These are phyloP conservation scores for Dictyostelium purpureum DNA, from an alignment of 78 protist genomes.

Conservation along the genomic window DNA sequence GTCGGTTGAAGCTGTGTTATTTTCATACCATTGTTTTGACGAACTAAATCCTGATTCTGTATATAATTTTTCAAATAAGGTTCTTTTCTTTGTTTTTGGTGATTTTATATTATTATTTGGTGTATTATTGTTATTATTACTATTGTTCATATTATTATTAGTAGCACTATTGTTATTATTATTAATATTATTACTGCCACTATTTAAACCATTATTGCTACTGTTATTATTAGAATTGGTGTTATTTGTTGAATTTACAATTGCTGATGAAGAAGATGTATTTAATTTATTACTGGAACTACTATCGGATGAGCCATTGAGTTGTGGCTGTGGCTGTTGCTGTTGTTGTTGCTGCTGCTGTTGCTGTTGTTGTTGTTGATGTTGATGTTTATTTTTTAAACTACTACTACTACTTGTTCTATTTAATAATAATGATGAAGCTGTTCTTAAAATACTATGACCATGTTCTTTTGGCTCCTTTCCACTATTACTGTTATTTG, in stretches of 20 bases:
- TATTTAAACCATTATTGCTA: background rate
- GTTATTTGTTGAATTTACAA: background rate
- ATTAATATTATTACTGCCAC: no score
- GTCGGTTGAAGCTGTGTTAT: conserved; percentile 17
- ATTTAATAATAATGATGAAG: conserved; percentile 1
- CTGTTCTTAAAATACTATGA: conserved; percentile 5
- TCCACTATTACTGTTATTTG: background rate
- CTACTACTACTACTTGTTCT: conserved; percentile 9
- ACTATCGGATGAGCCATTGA: background rate
- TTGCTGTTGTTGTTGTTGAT: background rate
- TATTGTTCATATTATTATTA: background rate
- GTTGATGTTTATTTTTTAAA: background rate
- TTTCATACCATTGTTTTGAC: conserved; percentile 55
- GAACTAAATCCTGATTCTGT: conserved; percentile 59
- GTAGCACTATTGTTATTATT: background rate
- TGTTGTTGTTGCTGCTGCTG: background rate
- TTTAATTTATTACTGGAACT: no score
- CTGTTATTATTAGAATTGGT: background rate
- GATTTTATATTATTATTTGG: background rate
- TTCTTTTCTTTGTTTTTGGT: conserved; percentile 28
- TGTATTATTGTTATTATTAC: background rate
- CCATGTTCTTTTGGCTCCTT: no score
- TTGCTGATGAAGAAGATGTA: no score
- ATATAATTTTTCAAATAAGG: conserved; percentile 61
- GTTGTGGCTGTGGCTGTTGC: background rate